Percentiles rank a stretch among this genome's conserved stretches.
phyloP scores from a whole-genome alignment of 495 filamentous ascomycete species.

The Penicillium cosmopolitanum region DNA sequence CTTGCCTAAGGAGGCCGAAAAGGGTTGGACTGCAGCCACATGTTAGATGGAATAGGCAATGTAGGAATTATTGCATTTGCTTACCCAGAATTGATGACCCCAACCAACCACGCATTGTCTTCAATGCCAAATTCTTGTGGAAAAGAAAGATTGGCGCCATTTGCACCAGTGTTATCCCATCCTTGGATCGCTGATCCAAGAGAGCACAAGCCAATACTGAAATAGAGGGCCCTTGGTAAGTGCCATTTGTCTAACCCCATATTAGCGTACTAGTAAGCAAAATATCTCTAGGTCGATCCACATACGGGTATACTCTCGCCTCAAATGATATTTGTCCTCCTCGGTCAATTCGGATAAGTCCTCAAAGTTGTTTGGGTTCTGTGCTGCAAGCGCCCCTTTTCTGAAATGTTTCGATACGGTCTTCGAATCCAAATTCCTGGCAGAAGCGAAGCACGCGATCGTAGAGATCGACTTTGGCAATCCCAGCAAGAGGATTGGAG shows the following conservation, averaged over 20 bases:
- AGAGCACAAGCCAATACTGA: constrained; percentile 67
- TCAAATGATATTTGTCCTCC: constrained; percentile 54
- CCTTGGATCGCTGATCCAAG: constrained; percentile 71
- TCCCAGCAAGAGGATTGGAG: constrained; percentile 59
- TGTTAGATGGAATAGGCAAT: background rate
- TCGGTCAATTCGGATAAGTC: constrained; percentile 58
- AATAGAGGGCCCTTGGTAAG: constrained; percentile 62
- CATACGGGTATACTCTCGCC: constrained; percentile 52
- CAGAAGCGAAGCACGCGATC: constrained; percentile 59
- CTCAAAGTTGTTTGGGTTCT: constrained; percentile 57
- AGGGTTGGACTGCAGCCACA: constrained; percentile 13
- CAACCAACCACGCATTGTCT: constrained; percentile 60
- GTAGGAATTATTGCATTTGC: background rate
- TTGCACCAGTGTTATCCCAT: constrained; percentile 71
- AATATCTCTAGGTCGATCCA: background rate
- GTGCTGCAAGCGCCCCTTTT: constrained; percentile 64
- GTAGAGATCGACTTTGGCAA: constrained; percentile 52
- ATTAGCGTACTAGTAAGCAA: background rate
- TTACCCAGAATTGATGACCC: constrained; percentile 58
- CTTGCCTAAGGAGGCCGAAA: constrained; percentile 18
- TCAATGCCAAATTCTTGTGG: constrained; percentile 58
- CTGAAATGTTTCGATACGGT: constrained; percentile 50
- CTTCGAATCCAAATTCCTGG: constrained; percentile 40
- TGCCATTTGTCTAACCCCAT: constrained; percentile 56
- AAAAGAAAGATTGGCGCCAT: constrained; percentile 67